Conservation (phyloP, 192 early-diverging fungal species). For the Rhizophlyctis rosea region DNA sequence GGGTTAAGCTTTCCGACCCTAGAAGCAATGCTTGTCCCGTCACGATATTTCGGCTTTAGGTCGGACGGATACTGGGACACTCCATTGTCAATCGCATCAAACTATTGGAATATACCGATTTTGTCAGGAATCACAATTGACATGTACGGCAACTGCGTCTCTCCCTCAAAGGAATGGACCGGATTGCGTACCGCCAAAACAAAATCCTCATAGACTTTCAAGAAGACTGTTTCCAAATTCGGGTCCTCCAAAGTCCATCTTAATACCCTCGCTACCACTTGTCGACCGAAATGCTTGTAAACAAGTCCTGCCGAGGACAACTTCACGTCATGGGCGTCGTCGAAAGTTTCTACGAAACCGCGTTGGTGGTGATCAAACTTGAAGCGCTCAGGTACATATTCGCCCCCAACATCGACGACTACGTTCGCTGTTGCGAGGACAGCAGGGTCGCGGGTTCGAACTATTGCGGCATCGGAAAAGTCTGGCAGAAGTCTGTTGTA, state of each 20-base stretch:
- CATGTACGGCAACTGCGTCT: constrained; percentile 5
- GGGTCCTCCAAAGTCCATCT: constrained; percentile 46
- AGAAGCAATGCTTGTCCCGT: constrained; percentile 74
- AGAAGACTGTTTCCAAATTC: constrained; percentile 67
- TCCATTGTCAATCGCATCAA: constrained; percentile 94
- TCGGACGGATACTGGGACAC: constrained; percentile 80
- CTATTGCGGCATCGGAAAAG: constrained; percentile 40
- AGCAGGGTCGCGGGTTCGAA: constrained; percentile 81
- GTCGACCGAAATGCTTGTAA: constrained; percentile 94
- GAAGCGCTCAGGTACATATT: constrained; percentile 72
- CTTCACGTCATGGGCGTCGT: constrained; percentile 62
- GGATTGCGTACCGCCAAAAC: constrained; percentile 34
- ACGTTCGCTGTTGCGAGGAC: constrained; percentile 75
- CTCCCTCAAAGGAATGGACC: not conserved
- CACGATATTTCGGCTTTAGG: constrained; percentile 76
- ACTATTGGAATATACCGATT: constrained; percentile 30
- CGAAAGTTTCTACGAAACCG: constrained; percentile 87
- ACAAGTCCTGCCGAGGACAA: constrained; percentile 91
- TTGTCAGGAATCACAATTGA: not conserved
- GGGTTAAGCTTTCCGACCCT: constrained; percentile 87
- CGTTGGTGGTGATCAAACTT: constrained; percentile 94
- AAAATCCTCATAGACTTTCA: constrained; percentile 78
- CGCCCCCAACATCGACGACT: constrained; percentile 93
- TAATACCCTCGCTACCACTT: constrained; percentile 67
- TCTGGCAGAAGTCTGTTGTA: constrained; percentile 16